A percentile compares a stretch with the other conserved stretches of the same genome.
phyloP scores from a whole-genome alignment of 1,139 yeast species.

The Pichia sp. region DNA sequence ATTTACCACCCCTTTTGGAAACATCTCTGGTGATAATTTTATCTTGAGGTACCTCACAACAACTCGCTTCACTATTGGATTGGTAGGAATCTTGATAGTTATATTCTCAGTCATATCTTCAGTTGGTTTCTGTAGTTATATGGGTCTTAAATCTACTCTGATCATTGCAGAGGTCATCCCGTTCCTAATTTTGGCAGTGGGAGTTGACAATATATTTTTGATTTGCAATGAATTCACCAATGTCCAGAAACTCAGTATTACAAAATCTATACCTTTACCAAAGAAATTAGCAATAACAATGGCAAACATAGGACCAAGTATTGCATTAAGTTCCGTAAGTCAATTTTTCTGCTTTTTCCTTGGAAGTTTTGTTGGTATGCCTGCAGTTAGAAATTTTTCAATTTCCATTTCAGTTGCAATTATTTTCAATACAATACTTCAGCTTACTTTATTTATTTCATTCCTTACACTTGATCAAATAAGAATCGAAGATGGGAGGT shows the following conservation, averaged over 20 bases:
- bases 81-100: constrained; percentile 76
- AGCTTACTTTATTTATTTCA: constrained; percentile 74
- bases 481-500: constrained; percentile 49
- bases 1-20: constrained; percentile 11
- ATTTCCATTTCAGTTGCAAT: constrained; percentile 85
- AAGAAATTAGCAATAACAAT: constrained; percentile 57
- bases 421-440: constrained; percentile 64
- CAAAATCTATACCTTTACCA: constrained; percentile 36
- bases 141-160: constrained; percentile 77
- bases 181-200: constrained; percentile 86
- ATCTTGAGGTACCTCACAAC: constrained; percentile 34
- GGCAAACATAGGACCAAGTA: constrained; percentile 79
- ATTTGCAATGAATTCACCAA: constrained; percentile 70
- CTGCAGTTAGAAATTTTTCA: constrained; percentile 92
- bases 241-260: constrained; percentile 37
- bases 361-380: constrained; percentile 83
- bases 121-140: constrained; percentile 68
- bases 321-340: constrained; percentile 65
- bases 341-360: constrained; percentile 72
- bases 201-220: constrained; percentile 87
- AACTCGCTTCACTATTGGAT: constrained; percentile 69
- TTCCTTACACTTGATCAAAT: constrained; percentile 61
- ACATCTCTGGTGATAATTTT: constrained; percentile 14
- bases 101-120: constrained; percentile 72
- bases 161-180: constrained; percentile 97